phyloP scores from a whole-genome alignment of 805 yeast genomes.

The Candida sithepensis region DNA sequence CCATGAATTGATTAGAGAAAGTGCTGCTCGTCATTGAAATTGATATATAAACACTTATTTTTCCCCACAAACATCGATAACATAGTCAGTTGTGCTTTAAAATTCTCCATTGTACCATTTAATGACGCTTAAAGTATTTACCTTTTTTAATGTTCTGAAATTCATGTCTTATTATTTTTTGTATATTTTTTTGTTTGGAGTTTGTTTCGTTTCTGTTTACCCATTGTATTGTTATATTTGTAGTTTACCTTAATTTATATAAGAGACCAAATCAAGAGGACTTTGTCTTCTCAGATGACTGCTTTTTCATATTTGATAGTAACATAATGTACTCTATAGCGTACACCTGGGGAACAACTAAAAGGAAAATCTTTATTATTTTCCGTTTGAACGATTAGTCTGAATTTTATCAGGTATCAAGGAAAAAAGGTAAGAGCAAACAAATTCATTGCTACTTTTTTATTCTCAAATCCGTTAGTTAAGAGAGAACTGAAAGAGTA shows the following conservation, averaged over 20 bases:
- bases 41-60: background rate
- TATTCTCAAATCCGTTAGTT: no score
- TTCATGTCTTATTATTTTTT: background rate
- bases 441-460: no score
- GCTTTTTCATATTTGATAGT: no score
- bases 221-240: background rate
- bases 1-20: constrained; percentile 10
- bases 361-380: no score
- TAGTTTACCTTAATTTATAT: background rate
- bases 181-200: background rate
- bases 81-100: background rate
- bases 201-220: background rate
- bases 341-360: no score
- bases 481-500: no score
- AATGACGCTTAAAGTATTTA: background rate
- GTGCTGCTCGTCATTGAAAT: constrained; percentile 1
- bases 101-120: background rate
- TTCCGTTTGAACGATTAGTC: no score
- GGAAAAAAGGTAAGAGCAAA: no score
- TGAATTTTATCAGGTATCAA: no score
- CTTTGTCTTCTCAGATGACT: background rate
- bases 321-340: no score
- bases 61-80: background rate
- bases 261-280: background rate
- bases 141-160: background rate